Percentiles rank a stretch among this genome's conserved stretches.
These are phyloP conservation scores for Podosphaera fusca DNA, from an alignment of 2,329 filamentous ascomycete genomes.

Conservation along the genomic window DNA sequence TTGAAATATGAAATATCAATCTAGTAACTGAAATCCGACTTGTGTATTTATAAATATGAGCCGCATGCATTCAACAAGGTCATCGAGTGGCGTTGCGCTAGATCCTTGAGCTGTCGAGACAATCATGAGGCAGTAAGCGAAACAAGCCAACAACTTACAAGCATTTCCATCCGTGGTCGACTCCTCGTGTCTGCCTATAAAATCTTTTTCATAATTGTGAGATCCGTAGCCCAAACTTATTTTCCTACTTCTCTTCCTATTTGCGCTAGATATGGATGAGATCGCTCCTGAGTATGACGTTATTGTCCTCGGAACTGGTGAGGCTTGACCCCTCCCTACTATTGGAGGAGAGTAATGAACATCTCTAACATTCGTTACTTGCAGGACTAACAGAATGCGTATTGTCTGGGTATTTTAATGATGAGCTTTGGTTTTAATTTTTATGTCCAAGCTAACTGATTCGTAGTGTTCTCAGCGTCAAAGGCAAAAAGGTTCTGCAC, in stretches of 20 bases:
- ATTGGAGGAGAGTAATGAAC: conserved; percentile 10
- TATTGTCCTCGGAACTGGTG: conserved; percentile 93
- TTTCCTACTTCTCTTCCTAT: conserved; percentile 4
- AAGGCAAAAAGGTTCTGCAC: conserved; percentile 97
- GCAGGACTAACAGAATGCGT: conserved; percentile 94
- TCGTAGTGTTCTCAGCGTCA: conserved; percentile 73
- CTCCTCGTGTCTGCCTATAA: conserved; percentile 3
- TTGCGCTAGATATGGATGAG: conserved; percentile 59
- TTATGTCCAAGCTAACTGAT: conserved; percentile 7
- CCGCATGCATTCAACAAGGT: background rate
- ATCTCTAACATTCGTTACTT: conserved; percentile 3
- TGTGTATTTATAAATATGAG: background rate
- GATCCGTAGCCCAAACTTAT: conserved; percentile 4
- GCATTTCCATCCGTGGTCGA: background rate
- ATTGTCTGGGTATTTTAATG: conserved; percentile 58
- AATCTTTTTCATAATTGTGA: background rate
- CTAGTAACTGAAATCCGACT: background rate
- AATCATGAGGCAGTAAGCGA: background rate
- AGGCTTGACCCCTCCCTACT: conserved; percentile 16
- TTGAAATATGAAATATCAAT: background rate
- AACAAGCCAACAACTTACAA: background rate
- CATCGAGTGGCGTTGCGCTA: background rate
- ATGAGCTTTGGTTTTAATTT: background rate
- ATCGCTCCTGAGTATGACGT: conserved; percentile 98
- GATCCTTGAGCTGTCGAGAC: background rate